A percentile compares a stretch with the other conserved stretches of the same genome.
Evolutionary conservation across 2,329 filamentous ascomycete species (phyloP).

Genomic region (Penicillium sp.): DNA sequence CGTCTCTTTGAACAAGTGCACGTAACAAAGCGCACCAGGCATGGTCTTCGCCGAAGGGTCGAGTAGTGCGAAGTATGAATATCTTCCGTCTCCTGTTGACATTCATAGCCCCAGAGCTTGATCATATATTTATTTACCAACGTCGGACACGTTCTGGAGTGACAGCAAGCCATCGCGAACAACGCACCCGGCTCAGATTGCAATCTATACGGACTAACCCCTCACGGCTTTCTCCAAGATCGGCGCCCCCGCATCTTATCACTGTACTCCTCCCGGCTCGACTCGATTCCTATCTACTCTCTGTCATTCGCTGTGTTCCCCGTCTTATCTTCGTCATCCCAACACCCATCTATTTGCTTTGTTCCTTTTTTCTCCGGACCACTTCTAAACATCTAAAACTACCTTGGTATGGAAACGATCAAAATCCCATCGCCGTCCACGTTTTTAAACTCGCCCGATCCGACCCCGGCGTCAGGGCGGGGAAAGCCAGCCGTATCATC

Average conservation of each 20-base stretch:
- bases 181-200: not conserved
- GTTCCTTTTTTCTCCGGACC: not conserved
- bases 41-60: too few species aligned
- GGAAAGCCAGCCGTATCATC: constrained; percentile 30
- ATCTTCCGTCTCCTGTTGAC: too few species aligned
- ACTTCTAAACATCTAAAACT: not conserved
- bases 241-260: constrained; percentile 21
- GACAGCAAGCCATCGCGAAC: not conserved
- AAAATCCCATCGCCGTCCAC: constrained; percentile 61
- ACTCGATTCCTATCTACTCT: constrained; percentile 5
- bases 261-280: constrained; percentile 1
- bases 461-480: constrained; percentile 23
- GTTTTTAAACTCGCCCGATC: constrained; percentile 44
- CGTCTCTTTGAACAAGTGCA: too few species aligned
- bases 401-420: constrained; percentile 56
- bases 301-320: constrained; percentile 14
- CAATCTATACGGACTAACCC: not conserved
- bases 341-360: not conserved
- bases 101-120: too few species aligned
- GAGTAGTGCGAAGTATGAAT: too few species aligned
- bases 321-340: constrained; percentile 13
- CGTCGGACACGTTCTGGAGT: too few species aligned
- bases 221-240: constrained; percentile 10
- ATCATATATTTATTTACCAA: too few species aligned
- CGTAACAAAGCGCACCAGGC: too few species aligned